Base-by-base conservation (phyloP, 2,329 filamentous ascomycete genomes). In the Sphaerostilbella broomeana region DNA sequence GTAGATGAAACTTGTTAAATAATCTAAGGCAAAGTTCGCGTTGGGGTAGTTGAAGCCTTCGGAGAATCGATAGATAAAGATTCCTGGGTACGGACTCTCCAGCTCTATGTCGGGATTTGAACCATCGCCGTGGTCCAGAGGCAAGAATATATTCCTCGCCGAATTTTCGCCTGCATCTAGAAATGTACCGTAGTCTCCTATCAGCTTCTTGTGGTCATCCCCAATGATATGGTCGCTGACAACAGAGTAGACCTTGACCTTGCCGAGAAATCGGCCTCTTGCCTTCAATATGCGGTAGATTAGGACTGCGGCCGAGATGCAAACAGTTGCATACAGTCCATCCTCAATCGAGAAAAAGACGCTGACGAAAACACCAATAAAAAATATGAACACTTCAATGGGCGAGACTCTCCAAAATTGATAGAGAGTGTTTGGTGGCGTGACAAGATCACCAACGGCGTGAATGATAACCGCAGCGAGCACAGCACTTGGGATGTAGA, bases 11-110 rank as follows among this genome's bases (percentile, higher is more conserved):
- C 72, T 64, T 3, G 79, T 76, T 35, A 94, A 70, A 54, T 86
- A 77, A 54, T 95, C 88, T 41, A 95, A 77, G 48, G 94, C 88
- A 58, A 86, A 81, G 54, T 86, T 86, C 15, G 88, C 88, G 52
- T 95, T 98, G 44, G 90, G 87, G 55, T 97, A 98, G 64, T 92
- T 94, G 72, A 94, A 95, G 29, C 89, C 86, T 65, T 97, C 90
- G 0, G 84, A 80, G 62, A 95, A 95, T 30, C 90, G 81, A 67
- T 94, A 97, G 55, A 97, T 94, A 64, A 97, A 94, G 49, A 98
- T 75, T 37, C 92, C 92, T 0, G 90, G 90, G 53, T 92, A 86
- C 1, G 92, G 89, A 39, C 78, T 78, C 46, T 85, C 72, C n/a
- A 94, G 70, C 9, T 83, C 73, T 32, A 97, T 72, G 18, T 82